Percentiles rank a stretch among this genome's conserved stretches.
Evolutionary conservation across 306 rosid species (phyloP).

Genomic region (Trifolium repens): DNA sequence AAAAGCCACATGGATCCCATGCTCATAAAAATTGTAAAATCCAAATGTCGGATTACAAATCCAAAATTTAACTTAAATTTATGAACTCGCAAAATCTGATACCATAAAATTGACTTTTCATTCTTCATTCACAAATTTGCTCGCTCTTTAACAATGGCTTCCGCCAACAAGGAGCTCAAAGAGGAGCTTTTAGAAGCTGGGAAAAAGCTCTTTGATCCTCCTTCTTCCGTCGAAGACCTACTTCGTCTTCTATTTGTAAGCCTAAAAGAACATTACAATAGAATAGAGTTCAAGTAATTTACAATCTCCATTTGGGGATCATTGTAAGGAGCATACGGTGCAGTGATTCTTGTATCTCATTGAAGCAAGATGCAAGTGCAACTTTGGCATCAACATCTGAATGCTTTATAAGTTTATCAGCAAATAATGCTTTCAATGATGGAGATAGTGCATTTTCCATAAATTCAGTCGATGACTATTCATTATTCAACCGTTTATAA

Average conservation of each 20-base stretch:
- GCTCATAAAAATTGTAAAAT: slow-evolving; percentile 8
- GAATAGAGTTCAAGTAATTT: not conserved
- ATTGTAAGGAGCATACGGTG: slow-evolving; percentile 87
- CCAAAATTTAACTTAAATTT: too few relatives aligned
- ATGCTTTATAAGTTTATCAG: slow-evolving; percentile 63
- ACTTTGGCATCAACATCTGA: slow-evolving; percentile 72
- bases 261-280: slow-evolving; percentile 32
- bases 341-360: slow-evolving; percentile 91
- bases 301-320: slow-evolving; percentile 90
- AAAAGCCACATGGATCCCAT: slow-evolving; percentile 40
- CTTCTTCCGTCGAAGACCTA: slow-evolving; percentile 67
- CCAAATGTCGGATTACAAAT: slow-evolving; percentile 5
- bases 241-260: slow-evolving; percentile 74
- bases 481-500: slow-evolving; percentile 76
- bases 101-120: slow-evolving; percentile 39
- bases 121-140: not conserved
- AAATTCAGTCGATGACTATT: slow-evolving; percentile 68
- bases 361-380: slow-evolving; percentile 82
- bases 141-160: slow-evolving; percentile 54
- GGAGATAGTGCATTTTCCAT: slow-evolving; percentile 77
- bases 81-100: slow-evolving; percentile 39
- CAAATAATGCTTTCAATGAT: slow-evolving; percentile 60
- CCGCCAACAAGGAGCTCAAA: slow-evolving; percentile 69
- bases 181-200: slow-evolving; percentile 76
- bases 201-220: slow-evolving; percentile 64